Evolutionary conservation across 805 yeast species (phyloP), one percentile per base, ranked within the genome.

Genomic region (Allodekkera sacchari): DNA sequence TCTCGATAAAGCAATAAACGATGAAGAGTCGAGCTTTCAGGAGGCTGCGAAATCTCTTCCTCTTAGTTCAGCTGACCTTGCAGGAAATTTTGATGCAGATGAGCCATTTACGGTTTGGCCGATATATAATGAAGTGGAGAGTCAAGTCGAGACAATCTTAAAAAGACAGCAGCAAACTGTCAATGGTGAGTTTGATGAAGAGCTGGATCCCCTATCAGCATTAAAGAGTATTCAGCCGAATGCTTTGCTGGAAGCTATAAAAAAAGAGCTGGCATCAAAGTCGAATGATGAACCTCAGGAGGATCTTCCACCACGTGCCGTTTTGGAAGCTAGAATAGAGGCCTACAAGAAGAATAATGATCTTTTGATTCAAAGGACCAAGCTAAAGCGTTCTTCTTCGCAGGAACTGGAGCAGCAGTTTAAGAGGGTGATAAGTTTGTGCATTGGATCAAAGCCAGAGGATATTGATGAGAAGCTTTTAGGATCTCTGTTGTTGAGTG

Each of bases 401-500:
- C 56, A 65, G 14, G 73, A 66, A 34, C 56, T 81, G 29, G 89
- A 82, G 45, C 61, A 64, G 18, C 89, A 89, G 54, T 92, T 87
- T 60, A 77, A 92, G 46, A 70, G 83, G 45, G 95, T 89, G 12
- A 87, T 89, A 22, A 76, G 95, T 18, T 64, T 85, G 31, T 88
- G 97, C 61, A 82, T 95, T 3, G 92, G 92, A 17, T 89, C 85
- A 18, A 87, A 77, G 28, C 83, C 81, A 33, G 72, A 70, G 32
- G 79, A 77, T 40, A 94, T 92, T 20, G 60, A 56, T 35, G 62
- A 55, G 27, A 42, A 42, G 12, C 68, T 92, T 45, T 65, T 89
- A 30, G 92, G 83, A 42, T 94, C 89, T 4, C 65, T 89, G 31
- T 73, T 92, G 20, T 82, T 79, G 48, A 95, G 96, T 13, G 96